These are phyloP conservation scores for Hypoxylon crocopeplum DNA, from an alignment of 495 filamentous ascomycete species.

Conservation along the genomic window DNA sequence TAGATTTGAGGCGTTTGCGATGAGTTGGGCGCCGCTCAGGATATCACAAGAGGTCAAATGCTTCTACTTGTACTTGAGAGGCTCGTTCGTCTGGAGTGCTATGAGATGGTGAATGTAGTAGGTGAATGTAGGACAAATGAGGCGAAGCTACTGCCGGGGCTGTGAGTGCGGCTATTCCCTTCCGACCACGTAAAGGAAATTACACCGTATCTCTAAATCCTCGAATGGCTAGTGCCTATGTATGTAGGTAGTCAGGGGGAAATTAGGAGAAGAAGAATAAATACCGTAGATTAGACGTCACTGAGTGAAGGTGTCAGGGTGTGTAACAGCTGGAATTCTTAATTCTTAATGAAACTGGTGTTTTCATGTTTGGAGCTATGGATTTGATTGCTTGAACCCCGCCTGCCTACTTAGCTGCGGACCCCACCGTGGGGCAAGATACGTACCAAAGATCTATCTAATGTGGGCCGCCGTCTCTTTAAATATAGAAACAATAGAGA, in stretches of 20 bases:
- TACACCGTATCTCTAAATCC: too few species aligned
- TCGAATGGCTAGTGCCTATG: too few species aligned
- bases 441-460: constrained; percentile 14
- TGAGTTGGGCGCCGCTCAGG: neutral
- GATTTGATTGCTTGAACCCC: too few species aligned
- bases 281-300: too few species aligned
- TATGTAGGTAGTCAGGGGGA: too few species aligned
- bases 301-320: too few species aligned
- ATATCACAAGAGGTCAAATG: constrained; percentile 12
- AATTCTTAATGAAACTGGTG: too few species aligned
- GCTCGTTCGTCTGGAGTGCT: constrained; percentile 1
- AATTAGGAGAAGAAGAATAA: too few species aligned
- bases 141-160: constrained; percentile 36
- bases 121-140: constrained; percentile 31
- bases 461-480: constrained; percentile 16
- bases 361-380: too few species aligned
- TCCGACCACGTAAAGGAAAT: constrained; percentile 12
- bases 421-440: constrained; percentile 37
- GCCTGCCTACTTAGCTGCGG: too few species aligned
- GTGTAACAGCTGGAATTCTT: too few species aligned
- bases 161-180: constrained; percentile 22
- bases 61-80: constrained; percentile 31
- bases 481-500: constrained; percentile 26
- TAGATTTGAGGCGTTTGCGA: neutral
- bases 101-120: constrained; percentile 6